A percentile compares a stretch with the other conserved stretches of the same genome.
Evolutionary conservation across 176 grass and related monocot species (phyloP).

Genomic region (Neostapfia colusana): DNA sequence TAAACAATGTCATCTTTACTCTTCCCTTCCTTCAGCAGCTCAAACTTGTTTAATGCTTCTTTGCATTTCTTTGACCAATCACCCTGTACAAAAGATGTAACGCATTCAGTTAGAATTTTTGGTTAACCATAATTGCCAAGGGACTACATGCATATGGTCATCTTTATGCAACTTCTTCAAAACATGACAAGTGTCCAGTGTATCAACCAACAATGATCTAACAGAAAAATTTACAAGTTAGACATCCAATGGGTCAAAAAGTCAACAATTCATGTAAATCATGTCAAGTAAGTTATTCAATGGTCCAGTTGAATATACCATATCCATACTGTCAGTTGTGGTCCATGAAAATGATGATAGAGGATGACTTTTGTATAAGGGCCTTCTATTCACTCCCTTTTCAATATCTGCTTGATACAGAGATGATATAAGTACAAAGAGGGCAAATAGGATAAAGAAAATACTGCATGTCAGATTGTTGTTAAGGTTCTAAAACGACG

Average conservation of each 20-base stretch:
- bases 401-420: conserved; percentile 65
- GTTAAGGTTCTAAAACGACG: too few species aligned
- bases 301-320: conserved; percentile 43
- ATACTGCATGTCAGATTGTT: neutral
- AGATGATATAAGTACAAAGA: conserved; percentile 27
- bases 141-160: neutral
- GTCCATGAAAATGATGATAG: conserved; percentile 86
- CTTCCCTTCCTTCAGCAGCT: conserved; percentile 81
- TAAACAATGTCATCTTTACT: conserved; percentile 69
- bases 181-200: neutral
- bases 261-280: neutral
- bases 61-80: conserved; percentile 81
- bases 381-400: conserved; percentile 60
- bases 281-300: conserved; percentile 5
- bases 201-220: neutral
- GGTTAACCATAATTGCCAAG: neutral
- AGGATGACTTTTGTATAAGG: conserved; percentile 68
- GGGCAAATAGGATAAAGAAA: neutral
- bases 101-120: conserved; percentile 14
- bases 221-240: conserved; percentile 1
- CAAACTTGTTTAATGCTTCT: conserved; percentile 61
- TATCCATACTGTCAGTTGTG: conserved; percentile 66
- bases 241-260: neutral
- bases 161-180: conserved; percentile 13
- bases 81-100: conserved; percentile 45